Base-by-base conservation (phyloP, 108 stramenopile genomes). In the Stephanodiscus triporus region DNA sequence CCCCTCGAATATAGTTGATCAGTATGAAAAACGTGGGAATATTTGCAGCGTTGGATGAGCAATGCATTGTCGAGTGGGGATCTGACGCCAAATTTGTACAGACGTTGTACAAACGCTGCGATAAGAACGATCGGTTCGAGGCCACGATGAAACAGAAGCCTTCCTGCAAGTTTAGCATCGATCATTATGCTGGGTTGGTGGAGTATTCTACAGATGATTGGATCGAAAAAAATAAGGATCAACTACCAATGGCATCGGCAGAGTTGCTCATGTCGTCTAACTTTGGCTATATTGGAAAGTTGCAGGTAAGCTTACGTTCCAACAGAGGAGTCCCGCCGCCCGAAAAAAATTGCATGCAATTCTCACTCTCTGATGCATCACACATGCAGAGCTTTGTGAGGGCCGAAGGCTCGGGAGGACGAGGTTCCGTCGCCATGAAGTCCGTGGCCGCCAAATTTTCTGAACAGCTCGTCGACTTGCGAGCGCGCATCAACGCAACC, bases 151-250 rank as follows among this genome's bases (percentile, higher is more conserved):
- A 74, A 47, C 73, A 74, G 77, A 90, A 81, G 81, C 78, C 75
- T 50, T 81, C 38, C 64, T 73, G 66, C 63, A 88, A 91, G 71
- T 99, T 99, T 80, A 95, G 91, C 37, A 90, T 99, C 63, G 76
- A 87, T 61, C 98, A 99, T 78, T 99, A 98, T 72, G 98, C 98
- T 42, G 98, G 98, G 40, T 77, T 77, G 29, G 97, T 97, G 23
- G 84, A 89, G 60, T 97, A 98, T 87, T 87, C 91, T 59, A 93
- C 94, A 0, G 74, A 87, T 8, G 84, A 86, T 37, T 98, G 96
- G 74, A 85, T 98, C 23, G 73, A 87, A 26, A 95, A 94, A 63
- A 97, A 98, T 72, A 88, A 84, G 68, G 97, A 98, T 73, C 83
- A 94, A 9, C 57, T 98, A 9, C 92, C 91, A 0, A 78, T 78